These are phyloP conservation scores for Alternaria sp. DNA, from an alignment of 2,329 filamentous ascomycete genomes.

Conservation along the genomic window DNA sequence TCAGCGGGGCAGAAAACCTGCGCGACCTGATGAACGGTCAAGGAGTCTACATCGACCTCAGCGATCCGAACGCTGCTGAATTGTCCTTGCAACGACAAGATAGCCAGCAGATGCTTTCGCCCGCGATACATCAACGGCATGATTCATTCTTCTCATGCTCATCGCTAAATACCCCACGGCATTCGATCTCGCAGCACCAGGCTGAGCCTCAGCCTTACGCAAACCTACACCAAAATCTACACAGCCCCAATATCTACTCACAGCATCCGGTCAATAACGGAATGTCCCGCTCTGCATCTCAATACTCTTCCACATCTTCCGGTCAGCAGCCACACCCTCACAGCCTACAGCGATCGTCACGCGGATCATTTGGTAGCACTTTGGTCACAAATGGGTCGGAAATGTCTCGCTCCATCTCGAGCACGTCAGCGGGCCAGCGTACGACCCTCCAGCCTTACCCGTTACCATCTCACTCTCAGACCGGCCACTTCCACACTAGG, in stretches of 20 bases:
- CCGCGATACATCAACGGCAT: conserved; percentile 16
- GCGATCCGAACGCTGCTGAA: conserved; percentile 8
- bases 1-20: conserved; percentile 6
- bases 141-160: conserved; percentile 25
- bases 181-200: conserved; percentile 16
- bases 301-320: conserved; percentile 17
- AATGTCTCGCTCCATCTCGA: conserved; percentile 21
- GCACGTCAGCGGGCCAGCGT: conserved; percentile 3
- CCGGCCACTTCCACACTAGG: neutral
- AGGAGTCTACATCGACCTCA: neutral
- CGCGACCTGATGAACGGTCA: conserved; percentile 8
- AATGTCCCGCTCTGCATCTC: conserved; percentile 24
- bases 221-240: conserved; percentile 5
- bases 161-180: conserved; percentile 5
- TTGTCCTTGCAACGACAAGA: conserved; percentile 11
- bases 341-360: neutral
- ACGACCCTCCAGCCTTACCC: neutral
- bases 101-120: conserved; percentile 17
- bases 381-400: neutral
- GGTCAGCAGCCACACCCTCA: conserved; percentile 1
- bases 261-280: conserved; percentile 10
- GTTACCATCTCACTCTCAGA: neutral
- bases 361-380: conserved; percentile 2
- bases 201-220: conserved; percentile 30
- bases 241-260: conserved; percentile 2